A percentile compares a stretch with the other conserved stretches of the same genome.
Evolutionary conservation across 495 filamentous ascomycete species (phyloP).

Genomic region (Penicillium longicatenatum): DNA sequence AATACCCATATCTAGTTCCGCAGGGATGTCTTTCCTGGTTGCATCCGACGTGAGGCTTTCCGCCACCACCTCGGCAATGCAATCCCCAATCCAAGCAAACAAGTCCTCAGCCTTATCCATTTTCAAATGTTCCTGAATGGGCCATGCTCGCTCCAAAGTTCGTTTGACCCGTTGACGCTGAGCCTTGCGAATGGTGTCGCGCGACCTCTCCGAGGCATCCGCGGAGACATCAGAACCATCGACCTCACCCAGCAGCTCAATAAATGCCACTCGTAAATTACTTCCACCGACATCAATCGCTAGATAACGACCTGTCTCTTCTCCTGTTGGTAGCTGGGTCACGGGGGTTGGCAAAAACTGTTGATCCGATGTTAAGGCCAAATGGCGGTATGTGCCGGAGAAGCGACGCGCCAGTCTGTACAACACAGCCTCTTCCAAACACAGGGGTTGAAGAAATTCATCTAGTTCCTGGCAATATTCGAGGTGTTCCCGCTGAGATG

Average conservation of each 20-base stretch:
- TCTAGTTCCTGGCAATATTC: slow-evolving; percentile 38
- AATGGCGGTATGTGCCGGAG: slow-evolving; percentile 57
- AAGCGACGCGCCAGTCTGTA: slow-evolving; percentile 64
- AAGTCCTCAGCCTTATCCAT: slow-evolving; percentile 72
- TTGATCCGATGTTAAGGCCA: slow-evolving; percentile 65
- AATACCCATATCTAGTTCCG: slow-evolving; percentile 73
- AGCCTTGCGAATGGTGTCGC: slow-evolving; percentile 47
- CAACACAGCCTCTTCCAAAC: slow-evolving; percentile 48
- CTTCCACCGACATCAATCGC: slow-evolving; percentile 83
- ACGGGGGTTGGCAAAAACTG: slow-evolving; percentile 83
- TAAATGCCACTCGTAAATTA: slow-evolving; percentile 77
- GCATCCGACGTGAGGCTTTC: slow-evolving; percentile 49
- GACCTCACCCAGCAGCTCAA: slow-evolving; percentile 63
- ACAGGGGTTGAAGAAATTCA: slow-evolving; percentile 43
- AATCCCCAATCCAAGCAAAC: slow-evolving; percentile 78
- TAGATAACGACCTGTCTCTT: slow-evolving; percentile 69
- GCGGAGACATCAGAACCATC: slow-evolving; percentile 38
- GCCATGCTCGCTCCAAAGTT: slow-evolving; percentile 72
- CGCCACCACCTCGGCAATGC: slow-evolving; percentile 71
- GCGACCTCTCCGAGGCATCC: slow-evolving; percentile 39
- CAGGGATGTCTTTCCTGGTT: slow-evolving; percentile 45
- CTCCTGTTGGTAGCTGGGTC: slow-evolving; percentile 64
- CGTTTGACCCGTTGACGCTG: slow-evolving; percentile 56
- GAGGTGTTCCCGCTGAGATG: slow-evolving; percentile 33
- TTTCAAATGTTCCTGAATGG: slow-evolving; percentile 77